Evolutionary conservation across 192 early-diverging fungal species (phyloP).

Genomic region (Backusella liffmaniae): DNA sequence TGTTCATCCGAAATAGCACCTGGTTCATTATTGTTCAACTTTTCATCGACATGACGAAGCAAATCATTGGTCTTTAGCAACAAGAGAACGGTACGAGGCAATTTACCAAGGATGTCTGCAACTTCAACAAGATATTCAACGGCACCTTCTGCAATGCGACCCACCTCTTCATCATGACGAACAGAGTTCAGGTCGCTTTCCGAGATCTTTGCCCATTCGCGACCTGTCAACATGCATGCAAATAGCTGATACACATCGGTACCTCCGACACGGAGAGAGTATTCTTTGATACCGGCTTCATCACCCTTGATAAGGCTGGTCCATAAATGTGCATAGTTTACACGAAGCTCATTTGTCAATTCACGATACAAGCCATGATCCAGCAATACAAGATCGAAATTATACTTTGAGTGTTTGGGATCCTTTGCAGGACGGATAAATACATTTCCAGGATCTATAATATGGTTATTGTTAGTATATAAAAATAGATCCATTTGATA

Average conservation of each 20-base stretch:
- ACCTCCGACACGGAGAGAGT: constrained; percentile 62
- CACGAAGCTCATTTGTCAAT: constrained; percentile 64
- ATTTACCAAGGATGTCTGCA: constrained; percentile 75
- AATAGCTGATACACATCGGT: constrained; percentile 85
- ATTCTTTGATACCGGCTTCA: constrained; percentile 66
- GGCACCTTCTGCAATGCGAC: constrained; percentile 55
- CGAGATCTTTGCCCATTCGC: constrained; percentile 73
- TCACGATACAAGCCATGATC: constrained; percentile 91
- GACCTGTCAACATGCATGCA: constrained; percentile 85
- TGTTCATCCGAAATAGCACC: background rate
- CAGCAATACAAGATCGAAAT: constrained; percentile 87
- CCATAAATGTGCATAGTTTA: constrained; percentile 92
- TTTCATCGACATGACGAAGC: constrained; percentile 67
- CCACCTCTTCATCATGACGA: constrained; percentile 48
- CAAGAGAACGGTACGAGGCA: constrained; percentile 82
- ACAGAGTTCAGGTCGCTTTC: constrained; percentile 32
- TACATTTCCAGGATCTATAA: constrained; percentile 79
- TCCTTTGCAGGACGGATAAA: constrained; percentile 58
- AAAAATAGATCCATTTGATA: too few relatives aligned
- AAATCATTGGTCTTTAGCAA: constrained; percentile 94
- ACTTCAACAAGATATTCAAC: constrained; percentile 68
- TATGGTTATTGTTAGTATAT: background rate
- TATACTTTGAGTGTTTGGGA: constrained; percentile 54
- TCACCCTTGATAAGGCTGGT: constrained; percentile 76
- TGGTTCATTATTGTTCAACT: constrained; percentile 21